Evolutionary conservation across 148 eudicot species (phyloP).

Genomic region (Cornus florida): DNA sequence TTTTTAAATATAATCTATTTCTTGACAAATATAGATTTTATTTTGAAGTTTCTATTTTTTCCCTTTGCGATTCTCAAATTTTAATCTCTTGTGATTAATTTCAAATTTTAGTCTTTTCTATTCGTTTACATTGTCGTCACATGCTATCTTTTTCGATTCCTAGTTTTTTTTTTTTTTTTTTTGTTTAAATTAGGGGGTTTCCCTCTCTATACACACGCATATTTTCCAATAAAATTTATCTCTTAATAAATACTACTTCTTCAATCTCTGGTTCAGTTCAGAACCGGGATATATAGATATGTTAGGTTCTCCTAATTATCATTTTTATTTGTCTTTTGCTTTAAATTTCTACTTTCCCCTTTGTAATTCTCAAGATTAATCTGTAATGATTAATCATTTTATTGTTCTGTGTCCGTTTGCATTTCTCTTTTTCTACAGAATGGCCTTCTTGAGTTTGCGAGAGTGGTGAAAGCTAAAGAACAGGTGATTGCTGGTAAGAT

Average conservation of each 20-base stretch:
- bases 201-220: no score
- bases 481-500: slow-evolving; percentile 65
- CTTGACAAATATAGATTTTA: no score
- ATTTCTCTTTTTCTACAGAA: slow-evolving; percentile 29
- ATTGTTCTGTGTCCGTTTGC: background rate
- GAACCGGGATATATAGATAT: background rate
- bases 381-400: background rate
- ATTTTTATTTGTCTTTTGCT: background rate
- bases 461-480: slow-evolving; percentile 44
- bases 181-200: no score
- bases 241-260: background rate
- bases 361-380: background rate
- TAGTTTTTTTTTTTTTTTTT: no score
- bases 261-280: no score
- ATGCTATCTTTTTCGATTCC: no score
- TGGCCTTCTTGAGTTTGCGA: slow-evolving; percentile 36
- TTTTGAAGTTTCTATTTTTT: no score
- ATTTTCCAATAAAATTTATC: background rate
- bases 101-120: no score
- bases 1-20: no score
- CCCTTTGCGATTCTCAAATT: no score
- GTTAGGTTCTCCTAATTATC: background rate
- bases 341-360: background rate
- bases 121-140: no score
- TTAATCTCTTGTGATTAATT: no score